Percentiles rank a stretch among this genome's conserved stretches.
These are phyloP conservation scores for Arabidopsis thaliana DNA, from an alignment of 345 rosid species.

Conservation along the genomic window TAIR10.1 NC_003071.7:15861501-15862000, in stretches of 20 bases:
- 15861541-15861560: conserved; percentile 5
- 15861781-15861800: conserved; percentile 17
- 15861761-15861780: neutral
- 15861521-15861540: neutral
- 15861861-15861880: conserved; percentile 46
- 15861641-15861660: neutral
- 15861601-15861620: neutral
- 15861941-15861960: conserved; percentile 15
- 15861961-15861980: conserved; percentile 35
- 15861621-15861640: neutral
- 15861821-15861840: conserved; percentile 19
- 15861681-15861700: neutral
- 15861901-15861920: conserved; percentile 56
- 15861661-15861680: neutral
- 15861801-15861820: conserved; percentile 12
- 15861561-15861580: conserved; percentile 22
- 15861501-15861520: neutral
- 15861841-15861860: conserved; percentile 30
- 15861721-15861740: neutral
- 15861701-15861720: neutral
- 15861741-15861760: conserved; percentile 9
- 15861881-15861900: conserved; percentile 49
- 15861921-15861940: neutral
- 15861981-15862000: conserved; percentile 4
- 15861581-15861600: neutral